phyloP scores from a whole-genome alignment of 2,329 filamentous ascomycete species.

The Mycosphaerella arachidis region DNA sequence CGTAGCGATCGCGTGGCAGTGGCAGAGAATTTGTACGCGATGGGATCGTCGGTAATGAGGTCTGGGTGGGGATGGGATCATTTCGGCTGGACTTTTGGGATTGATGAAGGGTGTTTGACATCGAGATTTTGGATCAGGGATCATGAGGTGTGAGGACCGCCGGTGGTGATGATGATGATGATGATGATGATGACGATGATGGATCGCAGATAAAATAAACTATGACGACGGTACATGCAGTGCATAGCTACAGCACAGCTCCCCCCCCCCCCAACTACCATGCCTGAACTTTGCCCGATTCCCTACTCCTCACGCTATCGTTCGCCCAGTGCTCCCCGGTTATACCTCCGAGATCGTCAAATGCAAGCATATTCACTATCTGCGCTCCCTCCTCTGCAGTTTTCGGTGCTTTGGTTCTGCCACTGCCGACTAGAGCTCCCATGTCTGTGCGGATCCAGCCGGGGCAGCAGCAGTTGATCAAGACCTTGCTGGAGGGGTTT shows the following conservation, averaged over 20 bases:
- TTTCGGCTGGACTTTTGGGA: not conserved
- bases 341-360: conserved; percentile 32
- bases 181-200: not conserved
- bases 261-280: conserved; percentile 19
- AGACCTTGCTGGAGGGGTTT: conserved; percentile 19
- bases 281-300: conserved; percentile 29
- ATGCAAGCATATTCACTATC: conserved; percentile 35
- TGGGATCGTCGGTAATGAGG: not conserved
- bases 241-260: not conserved
- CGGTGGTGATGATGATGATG: no score
- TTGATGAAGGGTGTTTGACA: not conserved
- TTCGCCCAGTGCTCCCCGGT: conserved; percentile 38
- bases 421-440: conserved; percentile 28
- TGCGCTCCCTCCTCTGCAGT: conserved; percentile 33
- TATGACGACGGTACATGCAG: not conserved
- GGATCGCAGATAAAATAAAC: not conserved
- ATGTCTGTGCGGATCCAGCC: conserved; percentile 38
- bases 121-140: no score
- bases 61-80: not conserved
- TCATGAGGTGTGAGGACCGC: not conserved
- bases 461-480: conserved; percentile 38
- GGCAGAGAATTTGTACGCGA: not conserved
- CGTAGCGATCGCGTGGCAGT: no score
- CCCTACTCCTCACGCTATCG: conserved; percentile 29
- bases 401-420: conserved; percentile 29